These are phyloP conservation scores for Stachybotrys elegans DNA, from an alignment of 2,329 filamentous ascomycete species.

Conservation along the genomic window DNA sequence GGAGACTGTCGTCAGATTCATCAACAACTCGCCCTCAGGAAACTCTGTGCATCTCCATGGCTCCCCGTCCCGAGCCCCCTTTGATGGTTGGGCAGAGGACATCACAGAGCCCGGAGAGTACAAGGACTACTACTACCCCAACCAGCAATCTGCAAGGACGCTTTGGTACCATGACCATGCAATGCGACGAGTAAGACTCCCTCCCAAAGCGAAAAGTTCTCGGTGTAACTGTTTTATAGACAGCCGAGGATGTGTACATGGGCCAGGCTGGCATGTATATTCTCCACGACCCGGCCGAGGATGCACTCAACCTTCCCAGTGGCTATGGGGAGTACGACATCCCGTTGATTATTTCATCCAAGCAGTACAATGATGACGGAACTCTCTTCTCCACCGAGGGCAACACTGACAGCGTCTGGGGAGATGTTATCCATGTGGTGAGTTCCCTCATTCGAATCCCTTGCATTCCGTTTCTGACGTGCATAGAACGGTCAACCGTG, in stretches of 20 bases:
- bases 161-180: conserved; percentile 54
- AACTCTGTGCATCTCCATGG: conserved; percentile 51
- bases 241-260: conserved; percentile 49
- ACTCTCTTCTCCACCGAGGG: conserved; percentile 39
- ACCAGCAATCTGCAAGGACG: conserved; percentile 42
- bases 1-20: conserved; percentile 49
- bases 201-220: no score
- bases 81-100: conserved; percentile 43
- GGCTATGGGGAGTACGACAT: conserved; percentile 48
- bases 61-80: conserved; percentile 32
- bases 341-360: conserved; percentile 43
- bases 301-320: conserved; percentile 41
- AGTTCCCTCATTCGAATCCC: background rate
- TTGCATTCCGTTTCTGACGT: background rate
- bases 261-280: conserved; percentile 54
- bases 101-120: conserved; percentile 43
- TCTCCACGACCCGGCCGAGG: conserved; percentile 43
- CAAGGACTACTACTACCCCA: conserved; percentile 61
- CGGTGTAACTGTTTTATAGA: no score
- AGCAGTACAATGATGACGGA: conserved; percentile 46
- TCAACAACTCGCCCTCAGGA: conserved; percentile 41
- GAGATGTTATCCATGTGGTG: conserved; percentile 49
- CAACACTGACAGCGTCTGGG: conserved; percentile 44
- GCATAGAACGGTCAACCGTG: conserved; percentile 48
- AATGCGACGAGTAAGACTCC: no score